Evolutionary conservation across 2,329 filamentous ascomycete genomes (phyloP), one percentile per base, ranked within the genome.

Genomic region (Microdochium trichocladiopsis): DNA sequence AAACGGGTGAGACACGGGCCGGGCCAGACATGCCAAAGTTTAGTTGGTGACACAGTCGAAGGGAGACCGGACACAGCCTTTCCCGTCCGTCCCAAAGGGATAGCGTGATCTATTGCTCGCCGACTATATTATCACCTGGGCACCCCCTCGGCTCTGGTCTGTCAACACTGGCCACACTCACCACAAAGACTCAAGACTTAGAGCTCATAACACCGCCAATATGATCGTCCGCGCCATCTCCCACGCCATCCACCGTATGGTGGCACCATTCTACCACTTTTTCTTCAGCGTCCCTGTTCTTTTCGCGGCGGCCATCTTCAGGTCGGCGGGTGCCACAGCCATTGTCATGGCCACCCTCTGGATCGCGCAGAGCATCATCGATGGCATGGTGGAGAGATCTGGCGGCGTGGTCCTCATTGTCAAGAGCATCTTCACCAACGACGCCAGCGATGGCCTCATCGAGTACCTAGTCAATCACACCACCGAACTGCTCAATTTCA

Each of bases 351-450:
- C 41, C 11, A 6, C 22, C 6, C 41, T 45, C 5, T 11, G 11
- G 16, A 9, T 45, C 16, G n/a, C 41, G 16, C 41, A 45, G 41
- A 16, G 41, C 12, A 23, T 45, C 41, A 18, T 45, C 41, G 22
- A 8, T 3, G 41, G 16, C n/a, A 16, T 45, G 4, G 6, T 22
- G n/a, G 9, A 45, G 41, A 45, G 41, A 5, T 18, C 22, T 3
- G 10, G 14, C 6, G 41, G 41, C 41, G 41, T 45, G 3, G 41
- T 23, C 41, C n/a, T 45, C 16, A 23, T 45, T 18, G 41, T 45
- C 41, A 45, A 45, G 41, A 23, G 41, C 41, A 45, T 45, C 41
- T 45, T 45, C 41, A 45, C 41, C 41, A 45, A 45, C 41, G 41
- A 45, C 16, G 22, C 41, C 16, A 45, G 21, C 21, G 9, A 16